Conservation (phyloP, 2,329 filamentous ascomycete genomes). For the Ophiostoma piceae region DNA sequence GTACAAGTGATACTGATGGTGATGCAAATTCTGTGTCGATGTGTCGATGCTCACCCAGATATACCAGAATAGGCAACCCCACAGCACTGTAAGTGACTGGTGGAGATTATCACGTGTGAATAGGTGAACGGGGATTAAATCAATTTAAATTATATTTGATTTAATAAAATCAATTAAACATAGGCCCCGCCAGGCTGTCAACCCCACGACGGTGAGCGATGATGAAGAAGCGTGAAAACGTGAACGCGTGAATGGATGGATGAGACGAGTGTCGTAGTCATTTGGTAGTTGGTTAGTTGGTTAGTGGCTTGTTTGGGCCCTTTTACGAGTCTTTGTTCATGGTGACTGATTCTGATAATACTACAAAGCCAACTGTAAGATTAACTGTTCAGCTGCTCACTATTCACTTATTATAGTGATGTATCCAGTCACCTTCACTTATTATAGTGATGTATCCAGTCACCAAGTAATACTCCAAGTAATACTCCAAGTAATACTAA, state of each 20-base stretch:
- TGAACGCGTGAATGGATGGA: neutral
- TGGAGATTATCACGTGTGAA: constrained; percentile 8
- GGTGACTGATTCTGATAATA: neutral
- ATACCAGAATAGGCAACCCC: constrained; percentile 14
- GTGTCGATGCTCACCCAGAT: neutral
- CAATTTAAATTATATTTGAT: neutral
- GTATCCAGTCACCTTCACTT: no score
- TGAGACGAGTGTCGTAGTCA: neutral
- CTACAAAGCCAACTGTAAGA: no score
- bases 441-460: no score
- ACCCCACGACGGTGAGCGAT: neutral
- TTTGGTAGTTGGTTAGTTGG: neutral
- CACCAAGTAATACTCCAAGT: neutral
- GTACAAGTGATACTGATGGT: neutral
- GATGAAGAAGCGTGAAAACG: constrained; percentile 1
- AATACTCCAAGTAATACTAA: no score
- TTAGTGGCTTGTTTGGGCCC: neutral
- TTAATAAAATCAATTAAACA: neutral
- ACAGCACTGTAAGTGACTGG: constrained; percentile 16
- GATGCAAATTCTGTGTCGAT: neutral
- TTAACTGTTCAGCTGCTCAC: neutral
- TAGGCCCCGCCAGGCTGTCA: constrained; percentile 5
- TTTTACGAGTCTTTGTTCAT: neutral
- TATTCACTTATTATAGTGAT: no score
- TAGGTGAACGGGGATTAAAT: neutral